A percentile compares a stretch with the other conserved stretches of the same genome.
Conservation (phyloP, 2,329 filamentous ascomycete species). For the Cytospora leucostoma region DNA sequence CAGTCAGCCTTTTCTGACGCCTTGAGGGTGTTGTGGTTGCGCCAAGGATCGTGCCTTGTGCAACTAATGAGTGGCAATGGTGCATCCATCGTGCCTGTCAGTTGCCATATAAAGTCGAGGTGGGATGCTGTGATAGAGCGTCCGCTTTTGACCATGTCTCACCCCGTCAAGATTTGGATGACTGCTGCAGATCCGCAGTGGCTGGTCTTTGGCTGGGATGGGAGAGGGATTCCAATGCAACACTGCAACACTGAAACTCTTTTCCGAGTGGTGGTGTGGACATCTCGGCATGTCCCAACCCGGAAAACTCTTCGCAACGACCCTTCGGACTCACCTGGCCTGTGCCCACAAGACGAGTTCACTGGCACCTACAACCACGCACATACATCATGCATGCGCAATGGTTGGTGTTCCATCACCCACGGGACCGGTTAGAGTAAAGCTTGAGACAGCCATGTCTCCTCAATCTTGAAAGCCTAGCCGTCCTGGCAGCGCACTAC, state of each 20-base stretch:
- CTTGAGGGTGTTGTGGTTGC: not conserved
- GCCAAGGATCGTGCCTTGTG: not conserved
- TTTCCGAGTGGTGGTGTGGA: not conserved
- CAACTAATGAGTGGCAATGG: constrained; percentile 5
- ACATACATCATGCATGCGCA: not conserved
- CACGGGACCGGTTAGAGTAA: not conserved
- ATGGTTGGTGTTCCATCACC: not conserved
- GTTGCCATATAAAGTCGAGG: constrained; percentile 17
- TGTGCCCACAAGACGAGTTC: not conserved
- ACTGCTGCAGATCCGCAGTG: constrained; percentile 20
- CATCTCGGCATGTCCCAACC: constrained; percentile 13
- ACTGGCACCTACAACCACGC: not conserved
- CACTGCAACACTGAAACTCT: not conserved
- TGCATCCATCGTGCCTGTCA: constrained; percentile 19
- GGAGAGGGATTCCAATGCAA: constrained; percentile 5
- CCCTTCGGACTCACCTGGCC: not conserved
- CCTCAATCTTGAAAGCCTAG: not conserved
- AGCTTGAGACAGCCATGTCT: not conserved
- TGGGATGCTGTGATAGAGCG: not conserved
- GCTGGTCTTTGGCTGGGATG: not conserved
- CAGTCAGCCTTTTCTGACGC: not conserved
- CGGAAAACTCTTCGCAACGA: not conserved
- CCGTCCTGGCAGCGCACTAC: not conserved
- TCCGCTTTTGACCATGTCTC: constrained; percentile 8
- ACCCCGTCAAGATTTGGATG: constrained; percentile 6